Percentiles rank a stretch among this genome's conserved stretches.
Evolutionary conservation across 2,329 filamentous ascomycete genomes (phyloP).

Genomic region (Hymenoscyphus occultus): DNA sequence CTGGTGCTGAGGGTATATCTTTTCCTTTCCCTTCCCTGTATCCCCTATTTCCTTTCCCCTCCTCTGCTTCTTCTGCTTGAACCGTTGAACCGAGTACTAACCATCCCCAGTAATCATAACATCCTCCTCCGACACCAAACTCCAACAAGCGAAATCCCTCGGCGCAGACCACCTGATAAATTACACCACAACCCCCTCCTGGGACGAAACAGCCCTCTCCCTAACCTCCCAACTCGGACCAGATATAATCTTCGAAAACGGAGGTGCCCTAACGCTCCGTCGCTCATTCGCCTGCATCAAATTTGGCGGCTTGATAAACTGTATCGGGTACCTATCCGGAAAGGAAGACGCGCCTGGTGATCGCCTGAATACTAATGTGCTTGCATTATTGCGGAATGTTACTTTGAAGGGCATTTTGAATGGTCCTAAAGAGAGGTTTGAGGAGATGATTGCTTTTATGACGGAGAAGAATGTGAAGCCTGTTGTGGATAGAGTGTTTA

Average conservation of each 20-base stretch:
- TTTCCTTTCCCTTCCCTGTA: neutral
- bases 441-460: conserved; percentile 52
- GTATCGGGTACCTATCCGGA: conserved; percentile 49
- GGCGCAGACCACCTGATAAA: conserved; percentile 54
- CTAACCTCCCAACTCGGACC: conserved; percentile 47
- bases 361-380: conserved; percentile 57
- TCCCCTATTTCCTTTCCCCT: neutral
- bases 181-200: conserved; percentile 50
- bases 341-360: conserved; percentile 54
- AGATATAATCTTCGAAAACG: conserved; percentile 55
- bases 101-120: conserved; percentile 47
- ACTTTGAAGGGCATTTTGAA: conserved; percentile 57
- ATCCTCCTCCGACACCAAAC: conserved; percentile 52
- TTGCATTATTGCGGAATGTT: conserved; percentile 45
- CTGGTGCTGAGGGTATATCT: conserved; percentile 46
- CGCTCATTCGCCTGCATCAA: conserved; percentile 52
- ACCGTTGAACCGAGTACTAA: too few relatives aligned
- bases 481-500: conserved; percentile 48
- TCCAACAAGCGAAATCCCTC: conserved; percentile 45
- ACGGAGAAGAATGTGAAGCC: conserved; percentile 45
- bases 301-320: conserved; percentile 53
- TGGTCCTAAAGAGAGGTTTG: conserved; percentile 54
- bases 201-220: conserved; percentile 48
- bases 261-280: conserved; percentile 49
- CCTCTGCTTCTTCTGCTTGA: neutral